Evolutionary conservation across 2,329 filamentous ascomycete genomes (phyloP), one percentile per base, ranked within the genome.

Genomic region (Fusarium begoniae): DNA sequence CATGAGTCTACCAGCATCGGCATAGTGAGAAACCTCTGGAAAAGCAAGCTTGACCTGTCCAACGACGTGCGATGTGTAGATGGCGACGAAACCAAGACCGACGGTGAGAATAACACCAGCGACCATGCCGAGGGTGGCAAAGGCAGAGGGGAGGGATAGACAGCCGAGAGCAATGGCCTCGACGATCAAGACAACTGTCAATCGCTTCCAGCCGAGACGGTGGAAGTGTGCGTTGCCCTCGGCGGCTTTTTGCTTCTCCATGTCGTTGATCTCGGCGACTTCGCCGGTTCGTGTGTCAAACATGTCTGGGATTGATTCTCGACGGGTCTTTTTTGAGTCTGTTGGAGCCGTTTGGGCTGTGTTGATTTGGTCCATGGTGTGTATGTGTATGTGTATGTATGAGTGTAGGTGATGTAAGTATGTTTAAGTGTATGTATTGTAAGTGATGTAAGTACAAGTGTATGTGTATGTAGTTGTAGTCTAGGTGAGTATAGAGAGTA

Each of bases 1-100:
- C 56, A 94, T 83, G 54, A 93, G 84, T 50, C 87, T 84, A 6
- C 90, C 91, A 20, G 90, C 91, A 76, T 94, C 92, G 28, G 91
- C 90, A 79, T 93, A 93, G 76, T 89, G 90, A 47, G 88, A 86
- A 56, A 93, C 86, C 20, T 89, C 82, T 6, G 91, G 90, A 74
- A 80, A 84, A 66, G 82, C 84, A 76, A 87, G 78, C 80, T 87
- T 87, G 73, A 86, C 83, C 77, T 85, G 81, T 43, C 85, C 85
- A 57, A 87, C 83, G 69, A 87, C 80, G 63, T 86, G 82, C 65
- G 82, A 84, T 43, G 84, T 87, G 79, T 85, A 87, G 68, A 87
- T 87, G 67, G 85, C 85, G 44, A 87, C 69, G 28, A 87, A 76
- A 22, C 85, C 85, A 14, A 87, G 75, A 17, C 81, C 82, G 32